phyloP scores from a whole-genome alignment of 108 stramenopile species.

The Cyclotella atomus region DNA sequence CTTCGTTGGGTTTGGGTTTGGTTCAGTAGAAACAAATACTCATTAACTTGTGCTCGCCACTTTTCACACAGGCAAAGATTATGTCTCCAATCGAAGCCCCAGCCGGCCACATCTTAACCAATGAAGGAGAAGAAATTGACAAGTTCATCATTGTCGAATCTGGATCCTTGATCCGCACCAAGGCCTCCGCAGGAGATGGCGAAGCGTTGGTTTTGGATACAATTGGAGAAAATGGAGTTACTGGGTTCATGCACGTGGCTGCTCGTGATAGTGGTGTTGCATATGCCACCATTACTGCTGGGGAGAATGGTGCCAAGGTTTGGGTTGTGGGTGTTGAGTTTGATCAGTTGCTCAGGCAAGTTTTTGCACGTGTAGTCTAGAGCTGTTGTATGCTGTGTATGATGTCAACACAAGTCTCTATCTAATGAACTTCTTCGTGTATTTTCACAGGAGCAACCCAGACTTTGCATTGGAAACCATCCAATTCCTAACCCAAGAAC shows the following conservation, averaged over 20 bases:
- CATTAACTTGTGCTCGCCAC: too few species aligned
- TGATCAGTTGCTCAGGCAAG: conserved; percentile 27
- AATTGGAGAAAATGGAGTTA: conserved; percentile 24
- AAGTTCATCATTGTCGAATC: conserved; percentile 55
- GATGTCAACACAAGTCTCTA: too few species aligned
- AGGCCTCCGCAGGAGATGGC: conserved; percentile 20
- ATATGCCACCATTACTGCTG: conserved; percentile 52
- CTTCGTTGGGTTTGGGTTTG: too few species aligned
- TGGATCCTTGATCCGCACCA: conserved; percentile 56
- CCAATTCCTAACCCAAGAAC: conserved; percentile 22
- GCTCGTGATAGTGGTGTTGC: conserved; percentile 40
- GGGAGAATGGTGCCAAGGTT: conserved; percentile 44
- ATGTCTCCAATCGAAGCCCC: conserved; percentile 47
- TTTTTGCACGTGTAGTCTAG: too few species aligned
- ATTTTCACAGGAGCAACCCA: conserved; percentile 24
- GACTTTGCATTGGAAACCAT: conserved; percentile 48
- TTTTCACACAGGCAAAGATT: conserved; percentile 19
- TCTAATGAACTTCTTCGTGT: too few species aligned
- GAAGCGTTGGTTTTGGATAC: not conserved
- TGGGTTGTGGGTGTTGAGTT: conserved; percentile 54
- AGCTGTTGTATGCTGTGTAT: too few species aligned
- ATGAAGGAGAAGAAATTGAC: conserved; percentile 54
- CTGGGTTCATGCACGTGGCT: conserved; percentile 58
- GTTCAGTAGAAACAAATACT: too few species aligned
- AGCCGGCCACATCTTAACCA: conserved; percentile 58